Evolutionary conservation across 2,329 filamentous ascomycete species (phyloP), one percentile per base, ranked within the genome.

Genomic region (Verruconis gallopava): DNA sequence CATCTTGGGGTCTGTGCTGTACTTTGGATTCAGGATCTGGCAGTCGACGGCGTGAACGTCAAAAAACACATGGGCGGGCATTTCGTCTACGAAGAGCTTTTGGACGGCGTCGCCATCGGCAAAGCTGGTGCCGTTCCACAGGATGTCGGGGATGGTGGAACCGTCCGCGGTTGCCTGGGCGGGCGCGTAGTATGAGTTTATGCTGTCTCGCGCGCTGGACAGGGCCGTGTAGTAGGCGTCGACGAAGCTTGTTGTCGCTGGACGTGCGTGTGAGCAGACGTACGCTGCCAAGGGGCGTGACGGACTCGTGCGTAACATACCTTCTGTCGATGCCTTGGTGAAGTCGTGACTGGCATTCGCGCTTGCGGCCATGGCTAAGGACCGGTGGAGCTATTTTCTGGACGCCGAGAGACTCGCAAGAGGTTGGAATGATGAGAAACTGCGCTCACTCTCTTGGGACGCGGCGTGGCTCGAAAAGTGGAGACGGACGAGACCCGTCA

Each of bases 21-120:
- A 83, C 44, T 73, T 70, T 9, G 74, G 70, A 62, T 89, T 91
- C 53, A 89, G 65, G 37, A 86, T 75, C 49, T 93, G 84, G 44
- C 77, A 78, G 60, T 93, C 83, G 51, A 80, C 76, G 12, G 76
- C 77, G 54, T 85, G 78, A 43, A 85, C 69, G 43, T 89, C 82
- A 62, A 85, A 91, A 50, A 69, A 62, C 13, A 78, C 62, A 63
- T 64, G 61, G 50, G 49, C 61, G 35, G 65, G 75, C 61, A 80
- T 72, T 51, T 85, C 75, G 4, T 71, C 71, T 44, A 77, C 69
- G 49, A 86, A 81, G 20, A 85, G 71, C 14, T 70, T 69, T 51
- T 80, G 75, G 52, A 86, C 79, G 35, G 77, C 76, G 39, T 66
- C 63, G 0, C 78, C 79, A 43, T 75, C 70, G 22, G 71, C 60